Base-by-base conservation (phyloP, 192 early-diverging fungal species). In the Chytriomyces sp. region DNA sequence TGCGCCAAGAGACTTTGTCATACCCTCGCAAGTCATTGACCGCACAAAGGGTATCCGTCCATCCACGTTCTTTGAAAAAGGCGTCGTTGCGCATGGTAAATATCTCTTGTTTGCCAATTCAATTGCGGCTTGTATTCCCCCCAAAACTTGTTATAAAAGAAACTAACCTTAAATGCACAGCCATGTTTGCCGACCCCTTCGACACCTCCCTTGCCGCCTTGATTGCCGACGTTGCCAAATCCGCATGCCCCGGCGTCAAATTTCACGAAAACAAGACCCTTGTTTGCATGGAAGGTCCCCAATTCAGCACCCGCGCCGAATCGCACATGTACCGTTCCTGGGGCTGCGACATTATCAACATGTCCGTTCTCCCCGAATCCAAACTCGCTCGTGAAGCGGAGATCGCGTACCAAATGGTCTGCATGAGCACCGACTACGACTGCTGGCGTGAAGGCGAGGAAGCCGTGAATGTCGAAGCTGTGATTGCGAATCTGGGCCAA, bases 381-480 rank as follows among this genome's bases (percentile, higher is more conserved):
- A 99, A 99, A 84, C 87, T 99, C 48, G 98, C 98, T 10, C 86
- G 94, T 64, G 98, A 99, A 84, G 96, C 96, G 50, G 98, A 99
- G 86, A 95, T 99, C 80, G 95, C 93, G 11, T 99, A 99, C 80
- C 94, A 97, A 76, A 94, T 98, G 90, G 89, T 99, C 45, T 99
- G 98, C 88, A 99, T 99, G 98, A 92, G 93, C 45, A 99, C 98
- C 45, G 98, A 99, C 88, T 99, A 98, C 80, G 98, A 99, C 81
- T 88, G 88, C 83, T 89, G 88, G 88, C 83, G 87, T 62, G 86
- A 79, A 47, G 72, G 80, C 28, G 86, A 88, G 80, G 88, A 88
- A 78, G 85, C 85, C 43, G 88, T 89, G 26, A 75, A 69, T 67
- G 85, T 89, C 64, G 95, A 94, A 72, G 85, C 90, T 10, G 98